phyloP scores from a whole-genome alignment of 306 rosid species.

The Castanea mollissima region DNA sequence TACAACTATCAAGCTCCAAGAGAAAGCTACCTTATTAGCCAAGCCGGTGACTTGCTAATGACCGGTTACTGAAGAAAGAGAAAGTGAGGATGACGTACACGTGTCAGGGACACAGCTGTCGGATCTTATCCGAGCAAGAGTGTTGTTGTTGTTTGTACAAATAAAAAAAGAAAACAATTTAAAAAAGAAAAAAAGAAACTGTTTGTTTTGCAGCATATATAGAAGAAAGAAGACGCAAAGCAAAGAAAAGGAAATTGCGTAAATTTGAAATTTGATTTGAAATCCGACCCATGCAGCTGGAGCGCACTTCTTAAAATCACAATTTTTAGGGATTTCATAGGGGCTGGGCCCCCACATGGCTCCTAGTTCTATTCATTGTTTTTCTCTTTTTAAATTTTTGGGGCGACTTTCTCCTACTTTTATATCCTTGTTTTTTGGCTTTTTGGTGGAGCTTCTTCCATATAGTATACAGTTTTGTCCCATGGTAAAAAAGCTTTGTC shows the following conservation, averaged over 20 bases:
- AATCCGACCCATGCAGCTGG: slow-evolving; percentile 51
- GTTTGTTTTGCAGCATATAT: background rate
- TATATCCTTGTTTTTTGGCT: background rate
- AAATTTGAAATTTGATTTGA: slow-evolving; percentile 39
- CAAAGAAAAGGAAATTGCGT: background rate
- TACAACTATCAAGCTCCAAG: too few species aligned
- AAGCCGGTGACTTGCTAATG: background rate
- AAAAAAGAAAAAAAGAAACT: background rate
- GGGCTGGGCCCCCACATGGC: slow-evolving; percentile 26
- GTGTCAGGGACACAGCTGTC: slow-evolving; percentile 47
- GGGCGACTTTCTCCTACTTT: background rate
- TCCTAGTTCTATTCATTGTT: background rate
- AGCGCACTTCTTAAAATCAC: slow-evolving; percentile 35
- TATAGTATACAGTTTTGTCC: too few species aligned
- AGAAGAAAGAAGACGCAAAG: background rate
- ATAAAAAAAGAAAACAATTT: too few species aligned
- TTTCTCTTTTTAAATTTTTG: background rate
- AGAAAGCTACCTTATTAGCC: background rate
- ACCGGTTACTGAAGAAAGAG: slow-evolving; percentile 2
- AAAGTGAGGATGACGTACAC: slow-evolving; percentile 29
- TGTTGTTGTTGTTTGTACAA: background rate
- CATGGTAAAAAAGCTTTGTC: too few species aligned
- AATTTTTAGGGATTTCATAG: slow-evolving; percentile 37
- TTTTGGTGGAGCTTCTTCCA: too few species aligned
- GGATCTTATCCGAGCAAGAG: slow-evolving; percentile 45